Evolutionary conservation across 345 rosid genomes (phyloP).

Genomic region (Hirschfeldia incana): DNA sequence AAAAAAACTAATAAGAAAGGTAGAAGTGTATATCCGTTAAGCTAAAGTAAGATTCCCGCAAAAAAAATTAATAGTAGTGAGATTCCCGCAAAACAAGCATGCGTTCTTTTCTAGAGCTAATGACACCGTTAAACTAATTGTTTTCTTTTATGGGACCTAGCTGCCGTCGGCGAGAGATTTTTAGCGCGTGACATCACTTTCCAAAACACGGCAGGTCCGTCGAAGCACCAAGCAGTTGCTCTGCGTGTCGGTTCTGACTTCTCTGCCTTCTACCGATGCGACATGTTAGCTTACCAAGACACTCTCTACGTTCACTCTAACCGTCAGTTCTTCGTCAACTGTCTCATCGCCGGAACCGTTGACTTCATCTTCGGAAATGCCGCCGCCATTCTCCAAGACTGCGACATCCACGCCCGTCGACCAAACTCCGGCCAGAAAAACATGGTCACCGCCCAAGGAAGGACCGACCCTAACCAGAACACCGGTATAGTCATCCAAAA

Average conservation of each 20-base stretch:
- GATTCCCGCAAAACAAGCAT: background rate
- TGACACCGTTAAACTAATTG: background rate
- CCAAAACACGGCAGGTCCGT: slow-evolving; percentile 79
- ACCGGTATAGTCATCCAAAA: slow-evolving; percentile 92
- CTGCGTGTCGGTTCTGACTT: slow-evolving; percentile 77
- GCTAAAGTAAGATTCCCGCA: background rate
- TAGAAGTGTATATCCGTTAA: background rate
- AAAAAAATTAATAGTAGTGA: background rate
- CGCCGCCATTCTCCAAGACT: slow-evolving; percentile 60
- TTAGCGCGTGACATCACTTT: slow-evolving; percentile 73
- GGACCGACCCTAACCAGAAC: slow-evolving; percentile 84
- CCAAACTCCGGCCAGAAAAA: slow-evolving; percentile 86
- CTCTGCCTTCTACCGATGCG: slow-evolving; percentile 77
- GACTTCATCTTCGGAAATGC: slow-evolving; percentile 83
- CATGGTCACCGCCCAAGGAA: slow-evolving; percentile 95
- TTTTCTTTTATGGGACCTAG: slow-evolving; percentile 42
- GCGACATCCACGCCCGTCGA: slow-evolving; percentile 87
- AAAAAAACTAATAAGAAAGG: background rate
- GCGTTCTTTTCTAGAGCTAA: background rate
- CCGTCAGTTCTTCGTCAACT: slow-evolving; percentile 71
- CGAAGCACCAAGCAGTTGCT: slow-evolving; percentile 77
- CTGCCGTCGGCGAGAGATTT: slow-evolving; percentile 73
- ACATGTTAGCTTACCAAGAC: slow-evolving; percentile 79
- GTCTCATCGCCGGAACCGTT: slow-evolving; percentile 69
- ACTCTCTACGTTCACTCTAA: slow-evolving; percentile 68